Evolutionary conservation across 495 filamentous ascomycete species (phyloP).

Genomic region (Annulohypoxylon stygium): DNA sequence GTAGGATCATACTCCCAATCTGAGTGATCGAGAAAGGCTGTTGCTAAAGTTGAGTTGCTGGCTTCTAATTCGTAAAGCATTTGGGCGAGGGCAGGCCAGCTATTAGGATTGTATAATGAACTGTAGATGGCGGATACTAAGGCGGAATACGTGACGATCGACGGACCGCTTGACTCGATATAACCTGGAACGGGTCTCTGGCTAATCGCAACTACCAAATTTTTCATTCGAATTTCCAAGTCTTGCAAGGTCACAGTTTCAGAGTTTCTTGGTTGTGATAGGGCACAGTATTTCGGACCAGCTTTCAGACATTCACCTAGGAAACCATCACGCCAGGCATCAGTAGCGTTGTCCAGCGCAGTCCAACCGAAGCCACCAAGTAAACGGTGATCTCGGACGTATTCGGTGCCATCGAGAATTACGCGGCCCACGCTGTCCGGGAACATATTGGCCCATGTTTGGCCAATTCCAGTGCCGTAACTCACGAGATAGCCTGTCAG

Average conservation of each 20-base stretch:
- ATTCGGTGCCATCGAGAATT: constrained; percentile 64
- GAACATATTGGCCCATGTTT: constrained; percentile 67
- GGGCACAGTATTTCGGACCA: constrained; percentile 57
- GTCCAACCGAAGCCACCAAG: constrained; percentile 61
- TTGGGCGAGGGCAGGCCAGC: constrained; percentile 57
- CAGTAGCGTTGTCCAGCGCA: constrained; percentile 61
- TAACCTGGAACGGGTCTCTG: constrained; percentile 54
- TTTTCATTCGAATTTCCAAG: constrained; percentile 55
- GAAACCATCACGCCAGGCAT: constrained; percentile 63
- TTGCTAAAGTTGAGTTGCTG: constrained; percentile 58
- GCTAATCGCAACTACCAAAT: constrained; percentile 52
- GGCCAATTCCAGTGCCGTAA: constrained; percentile 76
- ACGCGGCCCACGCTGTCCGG: constrained; percentile 61
- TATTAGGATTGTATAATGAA: constrained; percentile 56
- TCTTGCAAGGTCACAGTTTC: constrained; percentile 50
- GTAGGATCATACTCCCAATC: constrained; percentile 58
- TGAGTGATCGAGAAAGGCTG: constrained; percentile 50
- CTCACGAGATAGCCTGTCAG: constrained; percentile 74
- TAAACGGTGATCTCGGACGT: constrained; percentile 62
- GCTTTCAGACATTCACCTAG: constrained; percentile 62
- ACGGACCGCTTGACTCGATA: constrained; percentile 52
- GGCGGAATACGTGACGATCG: constrained; percentile 59
- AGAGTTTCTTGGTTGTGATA: constrained; percentile 52
- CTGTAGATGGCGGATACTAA: constrained; percentile 55
- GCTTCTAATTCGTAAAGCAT: constrained; percentile 58